phyloP scores from a whole-genome alignment of 441 rosid genomes.

The Pelargonium citronellum region DNA sequence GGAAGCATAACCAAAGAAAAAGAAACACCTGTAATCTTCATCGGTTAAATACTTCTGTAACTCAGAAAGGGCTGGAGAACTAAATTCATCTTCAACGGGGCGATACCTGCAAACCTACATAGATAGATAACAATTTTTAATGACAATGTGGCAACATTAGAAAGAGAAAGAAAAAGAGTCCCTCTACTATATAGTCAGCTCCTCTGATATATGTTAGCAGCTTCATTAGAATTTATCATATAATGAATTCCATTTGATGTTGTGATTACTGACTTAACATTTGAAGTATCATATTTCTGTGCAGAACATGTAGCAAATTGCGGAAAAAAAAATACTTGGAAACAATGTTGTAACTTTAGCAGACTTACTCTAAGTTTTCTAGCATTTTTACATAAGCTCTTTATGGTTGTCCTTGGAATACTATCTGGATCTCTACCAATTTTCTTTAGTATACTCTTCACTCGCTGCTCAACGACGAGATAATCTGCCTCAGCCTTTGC shows the following conservation, averaged over 20 bases:
- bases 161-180: neutral
- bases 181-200: neutral
- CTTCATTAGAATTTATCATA: neutral
- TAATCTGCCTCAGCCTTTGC: slow-evolving; percentile 85
- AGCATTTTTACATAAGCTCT: slow-evolving; percentile 82
- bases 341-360: neutral
- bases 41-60: slow-evolving; percentile 67
- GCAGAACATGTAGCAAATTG: neutral
- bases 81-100: slow-evolving; percentile 67
- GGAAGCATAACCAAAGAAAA: slow-evolving; percentile 9
- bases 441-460: slow-evolving; percentile 51
- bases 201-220: neutral
- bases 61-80: slow-evolving; percentile 54
- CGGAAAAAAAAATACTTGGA: neutral
- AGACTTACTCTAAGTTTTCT: slow-evolving; percentile 74
- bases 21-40: slow-evolving; percentile 69
- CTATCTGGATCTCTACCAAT: slow-evolving; percentile 61
- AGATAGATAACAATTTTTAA: slow-evolving; percentile 18
- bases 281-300: neutral
- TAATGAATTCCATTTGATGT: neutral
- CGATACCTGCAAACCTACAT: slow-evolving; percentile 79
- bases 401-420: slow-evolving; percentile 58
- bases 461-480: slow-evolving; percentile 58
- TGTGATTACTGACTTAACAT: neutral
- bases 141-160: neutral